Base-by-base conservation (phyloP, 2,329 filamentous ascomycete species). In the Beauveria pseudobassiana region DNA sequence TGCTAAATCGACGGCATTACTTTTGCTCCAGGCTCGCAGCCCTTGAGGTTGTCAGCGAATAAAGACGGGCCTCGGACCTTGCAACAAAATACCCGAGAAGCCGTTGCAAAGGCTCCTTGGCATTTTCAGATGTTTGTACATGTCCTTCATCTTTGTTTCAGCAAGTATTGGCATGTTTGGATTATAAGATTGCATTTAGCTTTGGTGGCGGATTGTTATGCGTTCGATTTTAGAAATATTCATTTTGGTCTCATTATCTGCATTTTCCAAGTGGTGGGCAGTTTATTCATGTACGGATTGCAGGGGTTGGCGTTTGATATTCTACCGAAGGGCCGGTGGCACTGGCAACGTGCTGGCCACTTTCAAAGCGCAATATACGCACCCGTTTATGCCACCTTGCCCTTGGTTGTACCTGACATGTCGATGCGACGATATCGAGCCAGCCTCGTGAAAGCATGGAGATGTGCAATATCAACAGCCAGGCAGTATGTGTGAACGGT, bases 1-100 rank as follows among this genome's bases (percentile, higher is more conserved):
- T 72, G 70, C 59, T 72, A 12, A 52, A 46, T 2, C 56, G 48
- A 49, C n/a, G 6, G 24, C 8, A 50, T 30, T 2, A 30, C 53
- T 46, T 26, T 14, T 16, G 18, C 24, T 22, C 8, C 24, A 7
- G 18, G 20, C 22, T 38, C 16, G 12, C 12, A 14, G 34, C 34
- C 34, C 34, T 38, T 10, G 10, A 6, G 12, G 14, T 16, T 38
- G 34, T 16, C 34, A 16, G 0, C 34, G 34, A 38, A 38, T 14
- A 16, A 38, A 10, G 12, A 38, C 34, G 34, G 34, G 34, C 34
- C 34, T 38, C 14, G 34, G 14, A 5, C 12, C 30, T 38, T 38
- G 34, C 34, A 16, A 38, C 34, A 38, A 49, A 30, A 58, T 58
- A 58, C 55, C 55, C 55, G 20, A 42, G 45, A 58, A 49, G 55